phyloP scores from a whole-genome alignment of 2,329 filamentous ascomycete species.

The Rhytidhysteron rufulum region DNA sequence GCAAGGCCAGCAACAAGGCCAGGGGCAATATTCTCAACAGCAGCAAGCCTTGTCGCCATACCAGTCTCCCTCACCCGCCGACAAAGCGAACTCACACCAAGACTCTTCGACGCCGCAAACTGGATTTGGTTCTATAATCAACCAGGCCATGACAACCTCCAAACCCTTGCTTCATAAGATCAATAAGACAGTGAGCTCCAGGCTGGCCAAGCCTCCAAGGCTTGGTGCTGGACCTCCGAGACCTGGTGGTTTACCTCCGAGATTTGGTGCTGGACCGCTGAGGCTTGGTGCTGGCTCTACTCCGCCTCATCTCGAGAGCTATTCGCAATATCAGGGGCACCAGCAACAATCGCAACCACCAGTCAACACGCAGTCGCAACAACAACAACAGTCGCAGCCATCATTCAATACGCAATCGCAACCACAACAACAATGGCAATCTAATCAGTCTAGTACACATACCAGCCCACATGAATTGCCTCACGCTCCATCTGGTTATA shows the following conservation, averaged over 20 bases:
- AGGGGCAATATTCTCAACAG: slow-evolving; percentile 15
- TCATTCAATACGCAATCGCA: slow-evolving; percentile 12
- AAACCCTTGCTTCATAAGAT: slow-evolving; percentile 35
- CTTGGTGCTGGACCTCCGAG: slow-evolving; percentile 18
- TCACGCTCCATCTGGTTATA: slow-evolving; percentile 15
- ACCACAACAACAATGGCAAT: slow-evolving; percentile 9
- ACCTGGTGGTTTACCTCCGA: no score
- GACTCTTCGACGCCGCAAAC: slow-evolving; percentile 16
- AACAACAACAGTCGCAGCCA: slow-evolving; percentile 25
- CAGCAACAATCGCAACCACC: slow-evolving; percentile 25
- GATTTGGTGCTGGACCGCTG: slow-evolving; percentile 12
- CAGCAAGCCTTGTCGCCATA: slow-evolving; percentile 14
- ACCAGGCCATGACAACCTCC: slow-evolving; percentile 32
- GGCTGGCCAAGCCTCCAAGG: slow-evolving; percentile 15
- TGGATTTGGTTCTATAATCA: slow-evolving; percentile 27
- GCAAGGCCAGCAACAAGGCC: slow-evolving; percentile 8
- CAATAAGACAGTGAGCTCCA: slow-evolving; percentile 33
- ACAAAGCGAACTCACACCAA: slow-evolving; percentile 10
- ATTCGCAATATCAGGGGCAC: slow-evolving; percentile 26
- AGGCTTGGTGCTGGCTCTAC: slow-evolving; percentile 21
- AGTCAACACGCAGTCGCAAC: slow-evolving; percentile 4
- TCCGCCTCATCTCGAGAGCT: slow-evolving; percentile 27
- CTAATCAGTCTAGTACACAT: slow-evolving; percentile 4
- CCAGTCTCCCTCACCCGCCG: slow-evolving; percentile 10
- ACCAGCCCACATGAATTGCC: slow-evolving; percentile 15